These are phyloP conservation scores for Thraustochytrium striatum DNA, from an alignment of 352 stramenopile genomes.

Conservation along the genomic window DNA sequence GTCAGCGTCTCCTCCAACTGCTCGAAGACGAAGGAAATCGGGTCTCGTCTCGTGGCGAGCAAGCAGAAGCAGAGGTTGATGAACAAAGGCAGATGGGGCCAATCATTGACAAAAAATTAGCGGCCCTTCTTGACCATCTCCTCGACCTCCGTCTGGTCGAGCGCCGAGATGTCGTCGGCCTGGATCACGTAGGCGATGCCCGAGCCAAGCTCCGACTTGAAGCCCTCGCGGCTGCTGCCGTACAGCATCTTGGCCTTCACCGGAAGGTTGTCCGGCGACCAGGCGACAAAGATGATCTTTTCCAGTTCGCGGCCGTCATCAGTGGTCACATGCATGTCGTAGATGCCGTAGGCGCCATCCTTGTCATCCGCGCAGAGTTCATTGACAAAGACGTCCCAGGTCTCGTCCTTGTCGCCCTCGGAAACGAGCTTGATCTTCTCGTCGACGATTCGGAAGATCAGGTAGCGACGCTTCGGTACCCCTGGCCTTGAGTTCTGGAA, in stretches of 20 bases:
- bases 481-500: conserved; percentile 40
- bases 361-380: background rate
- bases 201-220: conserved; percentile 23
- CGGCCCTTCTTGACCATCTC: background rate
- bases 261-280: background rate
- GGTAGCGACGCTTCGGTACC: conserved; percentile 37
- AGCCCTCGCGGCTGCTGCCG: background rate
- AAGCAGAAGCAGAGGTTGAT: no score
- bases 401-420: background rate
- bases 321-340: background rate
- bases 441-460: conserved; percentile 9
- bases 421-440: background rate
- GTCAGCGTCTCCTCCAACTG: no score
- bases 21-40: no score
- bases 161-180: background rate
- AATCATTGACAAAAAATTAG: background rate
- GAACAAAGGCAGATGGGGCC: no score
- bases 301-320: background rate
- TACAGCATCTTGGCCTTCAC: conserved; percentile 35
- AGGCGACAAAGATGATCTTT: conserved; percentile 18
- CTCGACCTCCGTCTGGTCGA: background rate
- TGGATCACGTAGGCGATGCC: conserved; percentile 41
- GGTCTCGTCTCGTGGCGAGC: no score
- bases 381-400: background rate
- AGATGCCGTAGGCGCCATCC: conserved; percentile 25